Conservation (phyloP, 1,139 yeast genomes). For the Chernovozyma aurita region DNA sequence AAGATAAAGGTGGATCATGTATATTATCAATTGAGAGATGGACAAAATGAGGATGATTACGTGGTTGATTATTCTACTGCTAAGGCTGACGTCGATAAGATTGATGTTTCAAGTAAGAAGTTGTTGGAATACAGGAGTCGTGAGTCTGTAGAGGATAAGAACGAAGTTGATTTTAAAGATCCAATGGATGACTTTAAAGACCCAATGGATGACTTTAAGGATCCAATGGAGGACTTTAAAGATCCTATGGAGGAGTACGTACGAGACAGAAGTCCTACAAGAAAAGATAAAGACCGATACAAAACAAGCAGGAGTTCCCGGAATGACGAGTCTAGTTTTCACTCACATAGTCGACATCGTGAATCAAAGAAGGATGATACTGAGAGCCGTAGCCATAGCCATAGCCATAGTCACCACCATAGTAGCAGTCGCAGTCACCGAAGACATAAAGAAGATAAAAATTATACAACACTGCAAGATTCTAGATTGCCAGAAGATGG, state of each 20-base stretch:
- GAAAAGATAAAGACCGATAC: not conserved
- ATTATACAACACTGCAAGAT: too few species aligned
- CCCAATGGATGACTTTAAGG: conserved; percentile 14
- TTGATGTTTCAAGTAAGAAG: conserved; percentile 3
- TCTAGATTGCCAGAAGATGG: too few species aligned
- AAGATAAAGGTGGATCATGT: conserved; percentile 72
- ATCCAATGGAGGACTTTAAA: conserved; percentile 16
- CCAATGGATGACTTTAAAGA: conserved; percentile 13
- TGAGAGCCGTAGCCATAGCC: too few species aligned
- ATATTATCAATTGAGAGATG: conserved; percentile 53
- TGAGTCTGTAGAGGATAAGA: conserved; percentile 6
- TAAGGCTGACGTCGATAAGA: conserved; percentile 2
- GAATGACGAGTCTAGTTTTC: not conserved
- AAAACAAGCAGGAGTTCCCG: not conserved
- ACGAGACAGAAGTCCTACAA: conserved; percentile 3
- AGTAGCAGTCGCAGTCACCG: too few species aligned
- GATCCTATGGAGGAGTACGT: conserved; percentile 13
- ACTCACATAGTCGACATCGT: not conserved
- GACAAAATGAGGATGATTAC: conserved; percentile 44
- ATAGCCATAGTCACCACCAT: too few species aligned
- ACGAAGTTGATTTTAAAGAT: not conserved
- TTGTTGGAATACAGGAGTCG: conserved; percentile 3
- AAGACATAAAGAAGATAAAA: too few species aligned
- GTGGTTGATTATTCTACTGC: conserved; percentile 24
- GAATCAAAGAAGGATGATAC: too few species aligned